Evolutionary conservation across 495 filamentous ascomycete genomes (phyloP).

Genomic region (Bryoglossum gracile): DNA sequence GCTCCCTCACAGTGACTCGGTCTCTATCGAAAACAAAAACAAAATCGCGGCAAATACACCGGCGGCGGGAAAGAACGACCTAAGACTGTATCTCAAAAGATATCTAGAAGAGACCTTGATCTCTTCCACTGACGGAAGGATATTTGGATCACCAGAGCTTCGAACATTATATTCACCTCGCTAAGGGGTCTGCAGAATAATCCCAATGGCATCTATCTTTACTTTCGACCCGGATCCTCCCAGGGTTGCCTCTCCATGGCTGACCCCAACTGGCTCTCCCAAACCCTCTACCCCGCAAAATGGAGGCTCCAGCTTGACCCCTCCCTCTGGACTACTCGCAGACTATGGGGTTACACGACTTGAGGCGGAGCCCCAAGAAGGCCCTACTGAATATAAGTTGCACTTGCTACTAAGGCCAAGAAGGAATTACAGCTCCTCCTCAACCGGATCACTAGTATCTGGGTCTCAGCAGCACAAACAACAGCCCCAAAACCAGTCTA

Average conservation of each 20-base stretch:
- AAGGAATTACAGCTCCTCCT: conserved; percentile 58
- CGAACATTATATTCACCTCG: no score
- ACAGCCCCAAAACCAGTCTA: conserved; percentile 20
- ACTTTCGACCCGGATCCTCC: conserved; percentile 87
- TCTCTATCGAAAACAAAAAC: background rate
- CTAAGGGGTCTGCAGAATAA: no score
- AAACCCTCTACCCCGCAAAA: conserved; percentile 19
- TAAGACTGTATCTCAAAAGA: background rate
- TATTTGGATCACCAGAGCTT: no score
- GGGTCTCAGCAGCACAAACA: conserved; percentile 52
- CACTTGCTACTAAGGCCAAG: conserved; percentile 81
- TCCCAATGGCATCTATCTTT: conserved; percentile 91
- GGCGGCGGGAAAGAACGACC: background rate
- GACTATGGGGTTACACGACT: conserved; percentile 70
- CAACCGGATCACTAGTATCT: conserved; percentile 51
- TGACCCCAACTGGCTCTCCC: conserved; percentile 30
- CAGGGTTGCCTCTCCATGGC: conserved; percentile 85
- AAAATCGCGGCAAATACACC: background rate
- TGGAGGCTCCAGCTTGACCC: conserved; percentile 19
- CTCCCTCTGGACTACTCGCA: conserved; percentile 47
- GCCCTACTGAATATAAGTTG: conserved; percentile 92
- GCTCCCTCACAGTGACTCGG: background rate
- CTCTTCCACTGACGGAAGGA: no score
- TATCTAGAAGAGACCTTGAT: no score
- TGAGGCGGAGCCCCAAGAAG: conserved; percentile 86